phyloP scores from a whole-genome alignment of 1,284 basidiomycete species.

The Cryptococcus sp. region DNA sequence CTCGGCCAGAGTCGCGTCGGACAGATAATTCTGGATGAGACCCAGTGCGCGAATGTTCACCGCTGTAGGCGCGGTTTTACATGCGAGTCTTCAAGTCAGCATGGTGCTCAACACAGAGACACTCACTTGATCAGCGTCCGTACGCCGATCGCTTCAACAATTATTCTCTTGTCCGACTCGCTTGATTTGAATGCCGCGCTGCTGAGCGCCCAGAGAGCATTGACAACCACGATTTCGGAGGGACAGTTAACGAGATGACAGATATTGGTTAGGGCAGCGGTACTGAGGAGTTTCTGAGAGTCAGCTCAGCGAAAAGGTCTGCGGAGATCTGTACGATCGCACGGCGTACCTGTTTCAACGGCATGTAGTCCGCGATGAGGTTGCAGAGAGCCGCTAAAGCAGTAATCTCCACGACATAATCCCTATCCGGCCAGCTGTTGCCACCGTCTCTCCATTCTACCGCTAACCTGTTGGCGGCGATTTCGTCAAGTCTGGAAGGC shows the following conservation, averaged over 20 bases:
- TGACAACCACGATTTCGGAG: slow-evolving; percentile 60
- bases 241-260: slow-evolving; percentile 56
- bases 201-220: slow-evolving; percentile 74
- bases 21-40: slow-evolving; percentile 42
- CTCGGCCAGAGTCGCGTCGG: slow-evolving; percentile 33
- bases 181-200: slow-evolving; percentile 65
- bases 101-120: not conserved
- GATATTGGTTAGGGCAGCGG: slow-evolving; percentile 62
- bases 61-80: slow-evolving; percentile 12
- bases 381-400: slow-evolving; percentile 76
- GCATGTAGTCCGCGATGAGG: slow-evolving; percentile 79
- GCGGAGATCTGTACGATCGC: not conserved
- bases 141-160: slow-evolving; percentile 67
- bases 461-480: slow-evolving; percentile 22
- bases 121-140: slow-evolving; percentile 26
- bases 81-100: slow-evolving; percentile 6
- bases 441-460: too few relatives aligned
- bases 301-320: not conserved
- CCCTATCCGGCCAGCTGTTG: slow-evolving; percentile 56
- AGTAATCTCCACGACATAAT: slow-evolving; percentile 65
- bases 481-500: slow-evolving; percentile 43
- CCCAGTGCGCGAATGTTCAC: slow-evolving; percentile 38
- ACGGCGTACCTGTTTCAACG: slow-evolving; percentile 64
- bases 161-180: slow-evolving; percentile 57
- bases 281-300: slow-evolving; percentile 57